These are phyloP conservation scores for Yamagishiella unicocca DNA, from an alignment of 139 green algal genomes.

Conservation along the genomic window DNA sequence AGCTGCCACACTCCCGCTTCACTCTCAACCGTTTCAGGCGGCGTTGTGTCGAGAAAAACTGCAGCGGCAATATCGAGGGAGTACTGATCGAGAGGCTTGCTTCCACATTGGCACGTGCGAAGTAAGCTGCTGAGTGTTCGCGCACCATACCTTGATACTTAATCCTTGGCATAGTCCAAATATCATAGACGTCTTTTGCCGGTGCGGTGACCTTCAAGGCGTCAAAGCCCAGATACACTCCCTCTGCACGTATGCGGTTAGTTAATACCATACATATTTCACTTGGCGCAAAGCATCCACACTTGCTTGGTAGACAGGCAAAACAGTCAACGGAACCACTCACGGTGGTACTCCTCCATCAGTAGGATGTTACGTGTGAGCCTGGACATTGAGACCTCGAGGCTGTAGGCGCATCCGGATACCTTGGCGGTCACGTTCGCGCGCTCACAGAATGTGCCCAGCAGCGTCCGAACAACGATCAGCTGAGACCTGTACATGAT, in stretches of 20 bases:
- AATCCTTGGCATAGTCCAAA: neutral
- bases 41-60: conserved; percentile 18
- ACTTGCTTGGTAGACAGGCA: neutral
- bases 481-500: conserved; percentile 22
- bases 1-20: conserved; percentile 21
- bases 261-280: neutral
- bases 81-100: too few species aligned
- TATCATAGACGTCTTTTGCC: neutral
- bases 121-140: too few species aligned
- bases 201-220: neutral
- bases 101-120: too few species aligned
- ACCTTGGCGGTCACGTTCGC: conserved; percentile 11
- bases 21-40: neutral
- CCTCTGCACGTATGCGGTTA: too few species aligned
- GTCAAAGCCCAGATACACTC: conserved; percentile 13
- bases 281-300: neutral
- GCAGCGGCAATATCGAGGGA: too few species aligned
- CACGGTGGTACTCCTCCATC: conserved; percentile 32
- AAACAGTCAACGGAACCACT: neutral
- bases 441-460: conserved; percentile 7
- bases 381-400: neutral
- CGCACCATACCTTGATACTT: conserved; percentile 33
- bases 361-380: neutral
- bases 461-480: neutral
- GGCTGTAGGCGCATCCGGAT: neutral